Conservation (phyloP, 768 basidiomycete species). For the Suillus bovinus region DNA sequence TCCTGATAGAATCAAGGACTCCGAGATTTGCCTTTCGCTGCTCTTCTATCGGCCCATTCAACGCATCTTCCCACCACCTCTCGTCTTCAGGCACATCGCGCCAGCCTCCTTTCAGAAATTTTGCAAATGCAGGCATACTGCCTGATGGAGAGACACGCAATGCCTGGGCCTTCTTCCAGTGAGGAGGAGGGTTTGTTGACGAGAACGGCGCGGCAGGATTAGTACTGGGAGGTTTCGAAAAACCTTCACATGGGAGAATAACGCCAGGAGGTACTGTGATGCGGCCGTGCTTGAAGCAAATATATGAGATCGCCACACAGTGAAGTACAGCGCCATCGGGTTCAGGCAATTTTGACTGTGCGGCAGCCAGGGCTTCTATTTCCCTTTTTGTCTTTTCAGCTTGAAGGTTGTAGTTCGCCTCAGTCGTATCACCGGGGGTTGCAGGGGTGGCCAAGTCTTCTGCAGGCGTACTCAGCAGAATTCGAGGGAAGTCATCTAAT, state of each 20-base stretch:
- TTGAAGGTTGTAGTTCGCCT: slow-evolving; percentile 12
- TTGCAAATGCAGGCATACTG: slow-evolving; percentile 24
- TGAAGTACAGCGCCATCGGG: slow-evolving; percentile 58
- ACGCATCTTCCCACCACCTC: slow-evolving; percentile 70
- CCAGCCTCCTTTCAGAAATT: slow-evolving; percentile 63
- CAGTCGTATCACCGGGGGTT: slow-evolving; percentile 16
- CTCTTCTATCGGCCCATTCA: slow-evolving; percentile 49
- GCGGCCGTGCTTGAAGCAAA: slow-evolving; percentile 70
- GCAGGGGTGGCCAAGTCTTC: slow-evolving; percentile 28
- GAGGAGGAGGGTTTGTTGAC: slow-evolving; percentile 25
- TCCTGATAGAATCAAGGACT: slow-evolving; percentile 22
- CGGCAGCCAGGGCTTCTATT: slow-evolving; percentile 12
- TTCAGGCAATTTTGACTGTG: slow-evolving; percentile 20
- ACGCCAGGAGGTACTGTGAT: slow-evolving; percentile 74
- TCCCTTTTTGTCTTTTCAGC: slow-evolving; percentile 17
- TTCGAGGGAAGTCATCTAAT: slow-evolving; percentile 20
- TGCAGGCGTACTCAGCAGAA: slow-evolving; percentile 39
- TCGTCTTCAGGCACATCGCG: slow-evolving; percentile 53
- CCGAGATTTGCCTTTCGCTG: slow-evolving; percentile 28
- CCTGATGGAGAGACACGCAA: slow-evolving; percentile 26
- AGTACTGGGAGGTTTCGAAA: slow-evolving; percentile 31
- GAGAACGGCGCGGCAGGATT: slow-evolving; percentile 30
- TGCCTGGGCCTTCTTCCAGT: slow-evolving; percentile 26
- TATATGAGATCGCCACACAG: slow-evolving; percentile 60
- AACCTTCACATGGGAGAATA: slow-evolving; percentile 61